These are phyloP conservation scores for Martensiomyces pterosporus DNA, from an alignment of 192 early-diverging fungal genomes.

Conservation along the genomic window DNA sequence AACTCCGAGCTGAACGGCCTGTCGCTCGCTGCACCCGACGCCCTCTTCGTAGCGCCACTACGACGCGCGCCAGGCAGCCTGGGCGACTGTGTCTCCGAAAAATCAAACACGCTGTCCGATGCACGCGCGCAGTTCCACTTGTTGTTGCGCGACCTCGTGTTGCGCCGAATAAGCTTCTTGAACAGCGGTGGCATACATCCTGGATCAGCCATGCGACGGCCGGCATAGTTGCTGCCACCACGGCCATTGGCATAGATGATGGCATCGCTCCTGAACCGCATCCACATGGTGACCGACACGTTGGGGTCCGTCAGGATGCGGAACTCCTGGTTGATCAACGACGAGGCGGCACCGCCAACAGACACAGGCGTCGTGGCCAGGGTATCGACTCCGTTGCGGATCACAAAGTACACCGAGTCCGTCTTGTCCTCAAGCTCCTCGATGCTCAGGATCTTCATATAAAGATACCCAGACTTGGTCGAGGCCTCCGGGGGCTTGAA, in stretches of 20 bases:
- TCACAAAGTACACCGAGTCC: constrained; percentile 50
- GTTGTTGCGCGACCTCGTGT: constrained; percentile 37
- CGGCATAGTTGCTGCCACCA: constrained; percentile 1
- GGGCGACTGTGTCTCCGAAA: constrained; percentile 9
- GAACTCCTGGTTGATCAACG: constrained; percentile 51
- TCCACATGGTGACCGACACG: constrained; percentile 50
- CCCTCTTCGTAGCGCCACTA: background rate
- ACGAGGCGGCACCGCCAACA: constrained; percentile 11
- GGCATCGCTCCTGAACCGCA: constrained; percentile 50
- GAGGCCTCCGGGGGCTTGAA: constrained; percentile 41
- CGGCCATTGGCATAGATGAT: constrained; percentile 19
- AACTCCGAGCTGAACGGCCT: background rate
- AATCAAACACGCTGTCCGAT: constrained; percentile 46
- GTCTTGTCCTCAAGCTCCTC: constrained; percentile 41
- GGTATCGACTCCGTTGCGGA: constrained; percentile 52
- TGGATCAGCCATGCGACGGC: constrained; percentile 3
- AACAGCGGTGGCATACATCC: constrained; percentile 41
- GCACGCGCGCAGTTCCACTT: constrained; percentile 20
- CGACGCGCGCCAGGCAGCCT: constrained; percentile 16
- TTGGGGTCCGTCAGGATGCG: constrained; percentile 44
- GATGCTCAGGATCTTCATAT: constrained; percentile 50
- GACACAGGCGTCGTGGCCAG: constrained; percentile 41
- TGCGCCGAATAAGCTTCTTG: constrained; percentile 44
- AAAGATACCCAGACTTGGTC: constrained; percentile 37
- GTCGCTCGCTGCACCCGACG: no score